These are phyloP conservation scores for Takashimella tepidaria DNA, from an alignment of 1,284 basidiomycete genomes.

Conservation along the genomic window DNA sequence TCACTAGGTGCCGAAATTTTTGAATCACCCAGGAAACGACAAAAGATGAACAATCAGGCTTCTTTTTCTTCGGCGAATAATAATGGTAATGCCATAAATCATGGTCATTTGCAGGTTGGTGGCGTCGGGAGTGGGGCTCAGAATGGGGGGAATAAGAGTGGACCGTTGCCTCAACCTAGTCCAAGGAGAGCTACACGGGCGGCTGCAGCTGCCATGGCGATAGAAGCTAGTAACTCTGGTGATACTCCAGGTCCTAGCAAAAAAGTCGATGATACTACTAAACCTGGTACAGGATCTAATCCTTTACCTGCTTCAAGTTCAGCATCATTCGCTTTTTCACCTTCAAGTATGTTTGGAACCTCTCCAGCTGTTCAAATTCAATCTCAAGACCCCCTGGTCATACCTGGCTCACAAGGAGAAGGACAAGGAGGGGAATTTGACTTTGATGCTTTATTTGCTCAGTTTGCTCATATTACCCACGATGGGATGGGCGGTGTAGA, in stretches of 20 bases:
- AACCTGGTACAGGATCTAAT: neutral
- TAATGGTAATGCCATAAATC: too few relatives aligned
- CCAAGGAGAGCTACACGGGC: constrained; percentile 31
- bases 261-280: constrained; percentile 1
- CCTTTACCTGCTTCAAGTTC: constrained; percentile 1
- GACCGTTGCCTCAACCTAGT: constrained; percentile 19
- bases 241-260: constrained; percentile 2
- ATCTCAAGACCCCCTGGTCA: too few relatives aligned
- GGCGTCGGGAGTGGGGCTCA: neutral
- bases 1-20: neutral
- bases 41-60: too few relatives aligned
- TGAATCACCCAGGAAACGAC: constrained; percentile 27
- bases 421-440: neutral
- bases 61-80: too few relatives aligned
- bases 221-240: too few relatives aligned
- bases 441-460: neutral
- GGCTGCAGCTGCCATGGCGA: constrained; percentile 5
- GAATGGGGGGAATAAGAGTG: constrained; percentile 2
- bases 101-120: neutral
- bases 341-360: constrained; percentile 20
- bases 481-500: neutral
- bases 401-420: neutral
- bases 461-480: neutral
- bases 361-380: constrained; percentile 13
- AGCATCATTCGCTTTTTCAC: constrained; percentile 17